Conservation (phyloP, 768 basidiomycete genomes). For the Rhizopogon sp. region DNA sequence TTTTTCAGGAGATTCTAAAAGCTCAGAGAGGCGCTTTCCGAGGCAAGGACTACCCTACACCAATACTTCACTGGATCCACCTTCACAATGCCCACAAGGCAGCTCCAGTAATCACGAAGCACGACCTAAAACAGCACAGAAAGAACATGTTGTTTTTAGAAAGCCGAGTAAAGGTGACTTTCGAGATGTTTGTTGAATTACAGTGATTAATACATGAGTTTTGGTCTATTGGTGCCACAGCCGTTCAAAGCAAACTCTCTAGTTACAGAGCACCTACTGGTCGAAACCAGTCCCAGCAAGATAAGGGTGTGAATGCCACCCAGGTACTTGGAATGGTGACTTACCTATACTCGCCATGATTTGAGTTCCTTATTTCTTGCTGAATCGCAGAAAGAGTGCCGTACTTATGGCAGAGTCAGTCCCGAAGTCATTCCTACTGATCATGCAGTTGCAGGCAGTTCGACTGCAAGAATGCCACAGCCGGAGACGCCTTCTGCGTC, state of each 20-base stretch:
- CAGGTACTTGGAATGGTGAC: not conserved
- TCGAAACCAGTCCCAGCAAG: not conserved
- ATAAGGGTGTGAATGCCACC: not conserved
- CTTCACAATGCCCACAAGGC: conserved; percentile 10
- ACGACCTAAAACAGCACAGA: not conserved
- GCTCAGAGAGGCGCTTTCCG: not conserved
- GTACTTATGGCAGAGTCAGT: not conserved
- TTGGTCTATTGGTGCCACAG: not conserved
- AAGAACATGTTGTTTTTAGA: not conserved
- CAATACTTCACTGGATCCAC: conserved; percentile 5
- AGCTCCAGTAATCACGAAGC: conserved; percentile 4
- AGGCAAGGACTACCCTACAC: not conserved
- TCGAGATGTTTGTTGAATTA: too few species aligned
- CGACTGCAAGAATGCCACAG: not conserved
- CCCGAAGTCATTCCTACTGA: not conserved
- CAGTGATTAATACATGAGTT: not conserved
- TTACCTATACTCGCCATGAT: not conserved
- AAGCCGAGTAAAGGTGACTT: not conserved
- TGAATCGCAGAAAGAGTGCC: not conserved
- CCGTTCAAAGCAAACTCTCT: not conserved
- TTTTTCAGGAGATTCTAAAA: not conserved
- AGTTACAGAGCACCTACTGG: not conserved
- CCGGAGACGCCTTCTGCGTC: not conserved
- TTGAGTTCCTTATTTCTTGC: not conserved
- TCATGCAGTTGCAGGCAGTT: not conserved